Base-by-base conservation (phyloP, 345 rosid genomes). In the Gossypium longicalyx region DNA sequence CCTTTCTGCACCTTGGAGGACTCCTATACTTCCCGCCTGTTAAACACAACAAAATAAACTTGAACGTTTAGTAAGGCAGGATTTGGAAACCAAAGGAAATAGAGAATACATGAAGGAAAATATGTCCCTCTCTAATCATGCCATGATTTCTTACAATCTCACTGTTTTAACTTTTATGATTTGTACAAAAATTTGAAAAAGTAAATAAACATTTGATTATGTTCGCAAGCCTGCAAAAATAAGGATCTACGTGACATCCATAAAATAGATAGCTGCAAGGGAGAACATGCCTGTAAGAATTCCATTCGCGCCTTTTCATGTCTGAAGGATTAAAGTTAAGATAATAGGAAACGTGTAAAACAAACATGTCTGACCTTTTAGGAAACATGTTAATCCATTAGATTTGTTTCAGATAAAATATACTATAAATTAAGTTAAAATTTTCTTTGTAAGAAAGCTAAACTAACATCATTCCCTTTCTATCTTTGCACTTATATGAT, bases 11-110 rank as follows among this genome's bases (percentile, higher is more conserved):
- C 97, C 98, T 83, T 82, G 91, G 71, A 93, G 81, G 75, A 93
- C 93, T 7, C 98, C 98, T 69, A 86, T 12, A 71, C 85, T 77
- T 77, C 98, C 97, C 29, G 92, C 98, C 98, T 93, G 83, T 3
- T 17, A 75, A 73, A 64, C 68, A 57, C 61, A 70, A 53, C 27
- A 74, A 52, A 70, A 27, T 13, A 38, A 72, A 79, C 38, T 65
- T 12, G 66, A 72, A 20, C 17, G 20, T 17, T 51, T 2, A 2
- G 58, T 19, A 8, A 23, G 23, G 41, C 2, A 22, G 27, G 9
- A 67, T 17, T 25, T 12, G 23, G 9, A 67, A 75, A 51, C 44
- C 20, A 29, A 53, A 34, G 25, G 52, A 29, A 58, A 75, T n/a
- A 43, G 57, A 25, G 57, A 47, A 53, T 22, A 23, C 13, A 23